phyloP scores from a whole-genome alignment of 2,329 filamentous ascomycete genomes.

The Colletotrichum tamarilloi region DNA sequence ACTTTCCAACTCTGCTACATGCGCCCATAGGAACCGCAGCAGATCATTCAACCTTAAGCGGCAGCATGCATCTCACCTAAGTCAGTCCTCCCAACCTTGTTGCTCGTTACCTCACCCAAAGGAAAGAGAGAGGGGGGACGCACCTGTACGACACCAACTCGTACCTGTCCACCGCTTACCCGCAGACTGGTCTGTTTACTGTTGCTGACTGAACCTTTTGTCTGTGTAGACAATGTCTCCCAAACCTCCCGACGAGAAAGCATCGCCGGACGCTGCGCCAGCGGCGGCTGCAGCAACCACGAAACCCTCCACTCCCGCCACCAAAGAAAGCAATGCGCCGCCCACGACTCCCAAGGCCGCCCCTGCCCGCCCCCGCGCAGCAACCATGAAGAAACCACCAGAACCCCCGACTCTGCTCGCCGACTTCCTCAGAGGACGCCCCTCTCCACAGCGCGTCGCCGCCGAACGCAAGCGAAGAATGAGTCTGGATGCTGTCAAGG shows the following conservation, averaged over 20 bases:
- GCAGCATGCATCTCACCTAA: conserved; percentile 35
- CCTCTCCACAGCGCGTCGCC: conserved; percentile 64
- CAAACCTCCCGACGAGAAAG: conserved; percentile 34
- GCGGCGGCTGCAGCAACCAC: background rate
- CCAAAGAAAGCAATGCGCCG: conserved; percentile 16
- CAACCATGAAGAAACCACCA: conserved; percentile 52
- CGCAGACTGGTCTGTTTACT: background rate
- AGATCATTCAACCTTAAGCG: conserved; percentile 16
- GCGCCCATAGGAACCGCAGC: background rate
- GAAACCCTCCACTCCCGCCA: conserved; percentile 21
- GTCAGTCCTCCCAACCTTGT: conserved; percentile 12
- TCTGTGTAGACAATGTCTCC: conserved; percentile 34
- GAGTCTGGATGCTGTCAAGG: conserved; percentile 66
- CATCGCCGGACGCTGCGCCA: conserved; percentile 12
- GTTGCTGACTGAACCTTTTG: conserved; percentile 8
- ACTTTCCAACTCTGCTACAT: background rate
- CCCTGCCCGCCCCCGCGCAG: conserved; percentile 51
- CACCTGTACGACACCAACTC: conserved; percentile 8
- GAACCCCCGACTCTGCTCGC: conserved; percentile 61
- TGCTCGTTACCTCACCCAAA: background rate
- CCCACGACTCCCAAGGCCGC: conserved; percentile 54
- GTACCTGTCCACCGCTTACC: background rate
- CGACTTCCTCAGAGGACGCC: conserved; percentile 69
- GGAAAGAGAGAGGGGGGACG: conserved; percentile 19
- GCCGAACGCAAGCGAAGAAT: conserved; percentile 63